Evolutionary conservation across 495 filamentous ascomycete species (phyloP).

Genomic region (Neurospora sp.): DNA sequence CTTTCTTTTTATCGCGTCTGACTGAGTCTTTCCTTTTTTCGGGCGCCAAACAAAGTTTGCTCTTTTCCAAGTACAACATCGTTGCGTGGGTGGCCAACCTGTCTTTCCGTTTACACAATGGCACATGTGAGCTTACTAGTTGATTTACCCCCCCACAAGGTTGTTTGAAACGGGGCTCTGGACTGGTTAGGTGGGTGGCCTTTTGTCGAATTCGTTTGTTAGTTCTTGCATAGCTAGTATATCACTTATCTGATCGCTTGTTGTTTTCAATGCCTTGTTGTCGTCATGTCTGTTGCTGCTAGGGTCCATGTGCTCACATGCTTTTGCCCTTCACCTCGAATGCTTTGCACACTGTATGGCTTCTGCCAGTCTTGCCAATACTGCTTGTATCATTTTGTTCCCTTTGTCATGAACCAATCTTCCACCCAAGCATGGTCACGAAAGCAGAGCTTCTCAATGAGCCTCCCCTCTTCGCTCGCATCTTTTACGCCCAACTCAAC

Average conservation of each 20-base stretch:
- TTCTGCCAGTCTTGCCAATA: background rate
- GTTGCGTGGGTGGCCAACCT: background rate
- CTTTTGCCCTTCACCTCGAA: background rate
- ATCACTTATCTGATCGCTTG: background rate
- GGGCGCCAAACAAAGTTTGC: background rate
- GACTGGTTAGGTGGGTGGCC: background rate
- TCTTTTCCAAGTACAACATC: background rate
- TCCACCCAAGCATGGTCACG: background rate
- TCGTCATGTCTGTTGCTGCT: background rate
- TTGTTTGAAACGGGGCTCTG: background rate
- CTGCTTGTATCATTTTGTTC: background rate
- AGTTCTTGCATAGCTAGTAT: background rate
- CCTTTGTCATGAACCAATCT: background rate
- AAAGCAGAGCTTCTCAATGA: background rate
- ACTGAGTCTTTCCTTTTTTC: background rate
- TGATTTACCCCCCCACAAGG: background rate
- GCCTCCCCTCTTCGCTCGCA: background rate
- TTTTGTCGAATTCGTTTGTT: background rate
- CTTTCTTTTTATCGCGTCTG: background rate
- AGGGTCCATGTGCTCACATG: background rate
- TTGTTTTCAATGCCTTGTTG: background rate
- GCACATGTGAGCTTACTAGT: background rate
- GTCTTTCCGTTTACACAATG: background rate
- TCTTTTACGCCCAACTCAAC: background rate
- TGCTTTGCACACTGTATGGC: background rate